Percentiles rank a stretch among this genome's conserved stretches.
These are phyloP conservation scores for Litsea cubeba DNA, from an alignment of 164 flowering plant species.

Conservation along the genomic window DNA sequence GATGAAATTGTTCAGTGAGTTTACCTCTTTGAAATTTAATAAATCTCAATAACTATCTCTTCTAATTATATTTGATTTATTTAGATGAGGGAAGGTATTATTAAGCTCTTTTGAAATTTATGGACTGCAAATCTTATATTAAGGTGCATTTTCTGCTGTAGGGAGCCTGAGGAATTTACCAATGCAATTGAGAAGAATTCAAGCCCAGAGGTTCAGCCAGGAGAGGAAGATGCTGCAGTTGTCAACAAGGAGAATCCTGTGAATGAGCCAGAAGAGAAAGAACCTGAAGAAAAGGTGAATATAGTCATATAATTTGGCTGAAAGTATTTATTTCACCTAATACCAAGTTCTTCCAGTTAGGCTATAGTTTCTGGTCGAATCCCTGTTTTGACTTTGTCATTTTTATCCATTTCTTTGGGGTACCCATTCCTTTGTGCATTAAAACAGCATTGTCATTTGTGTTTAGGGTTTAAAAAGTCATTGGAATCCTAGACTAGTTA, in stretches of 20 bases:
- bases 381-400: no score
- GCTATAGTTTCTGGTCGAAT: background rate
- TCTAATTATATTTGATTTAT: background rate
- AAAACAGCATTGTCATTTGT: no score
- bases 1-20: slow-evolving; percentile 55
- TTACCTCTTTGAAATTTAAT: background rate
- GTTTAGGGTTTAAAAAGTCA: no score
- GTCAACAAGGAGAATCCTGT: slow-evolving; percentile 37
- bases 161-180: slow-evolving; percentile 36
- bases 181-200: slow-evolving; percentile 29
- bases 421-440: no score
- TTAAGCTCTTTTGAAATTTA: background rate
- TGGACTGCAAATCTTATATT: background rate
- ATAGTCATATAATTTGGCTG: background rate
- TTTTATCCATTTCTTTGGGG: no score
- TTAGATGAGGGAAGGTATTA: background rate
- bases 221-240: slow-evolving; percentile 35
- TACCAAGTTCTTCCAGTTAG: background rate
- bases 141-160: slow-evolving; percentile 1
- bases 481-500: no score
- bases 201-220: slow-evolving; percentile 34
- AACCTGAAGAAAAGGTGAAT: slow-evolving; percentile 52
- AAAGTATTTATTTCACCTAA: background rate
- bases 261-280: slow-evolving; percentile 43
- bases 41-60: background rate